These are phyloP conservation scores for Moricandia moricandioides DNA, from an alignment of 345 rosid genomes.

Conservation along the genomic window DNA sequence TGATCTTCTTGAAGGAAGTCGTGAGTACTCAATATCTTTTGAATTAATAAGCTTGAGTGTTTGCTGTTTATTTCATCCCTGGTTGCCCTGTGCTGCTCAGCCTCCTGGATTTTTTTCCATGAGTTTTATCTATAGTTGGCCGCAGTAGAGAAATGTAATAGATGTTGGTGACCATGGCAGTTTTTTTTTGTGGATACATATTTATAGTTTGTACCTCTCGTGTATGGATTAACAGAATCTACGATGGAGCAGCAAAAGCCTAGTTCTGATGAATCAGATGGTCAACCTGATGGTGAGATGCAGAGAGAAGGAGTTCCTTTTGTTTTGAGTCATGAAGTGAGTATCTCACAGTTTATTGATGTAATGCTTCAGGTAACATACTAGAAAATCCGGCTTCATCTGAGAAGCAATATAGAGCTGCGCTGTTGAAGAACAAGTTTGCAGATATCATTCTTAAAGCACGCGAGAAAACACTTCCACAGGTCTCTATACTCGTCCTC, in stretches of 20 bases:
- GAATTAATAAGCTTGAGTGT: not conserved
- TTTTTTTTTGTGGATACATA: not conserved
- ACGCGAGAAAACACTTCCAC: constrained; percentile 76
- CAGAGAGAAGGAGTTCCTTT: constrained; percentile 25
- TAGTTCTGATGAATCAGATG: constrained; percentile 53
- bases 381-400: constrained; percentile 69
- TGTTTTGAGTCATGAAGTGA: constrained; percentile 30
- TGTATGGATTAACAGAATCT: constrained; percentile 50
- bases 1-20: constrained; percentile 45
- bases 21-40: constrained; percentile 48
- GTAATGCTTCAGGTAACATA: constrained; percentile 61
- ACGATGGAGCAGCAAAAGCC: constrained; percentile 54
- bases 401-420: constrained; percentile 82
- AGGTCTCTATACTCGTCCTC: constrained; percentile 44
- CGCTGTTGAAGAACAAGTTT: constrained; percentile 71
- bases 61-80: not conserved
- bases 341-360: constrained; percentile 40
- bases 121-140: not conserved
- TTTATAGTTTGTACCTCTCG: constrained; percentile 1
- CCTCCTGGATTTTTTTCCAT: not conserved
- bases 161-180: constrained; percentile 1
- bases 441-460: constrained; percentile 96
- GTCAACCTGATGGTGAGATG: constrained; percentile 73
- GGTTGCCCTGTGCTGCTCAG: not conserved
- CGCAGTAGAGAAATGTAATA: constrained; percentile 42